Conservation (phyloP, 345 rosid species). For the Syzygium aqueum region DNA sequence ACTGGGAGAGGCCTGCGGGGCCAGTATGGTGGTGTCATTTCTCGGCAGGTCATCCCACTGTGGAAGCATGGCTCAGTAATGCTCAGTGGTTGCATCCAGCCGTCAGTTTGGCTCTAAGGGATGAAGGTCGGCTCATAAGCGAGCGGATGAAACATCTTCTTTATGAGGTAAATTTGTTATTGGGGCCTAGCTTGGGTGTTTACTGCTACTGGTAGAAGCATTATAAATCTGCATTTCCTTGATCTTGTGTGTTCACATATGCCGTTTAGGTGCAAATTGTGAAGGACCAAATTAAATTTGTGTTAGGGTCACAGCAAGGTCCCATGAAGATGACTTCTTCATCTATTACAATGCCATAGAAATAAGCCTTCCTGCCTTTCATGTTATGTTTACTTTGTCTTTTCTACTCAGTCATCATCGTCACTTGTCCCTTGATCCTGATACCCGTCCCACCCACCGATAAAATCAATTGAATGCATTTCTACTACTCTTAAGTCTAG, state of each 20-base stretch:
- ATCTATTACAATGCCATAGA: not conserved
- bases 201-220: not conserved
- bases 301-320: not conserved
- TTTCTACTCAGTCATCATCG: not conserved
- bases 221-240: not conserved
- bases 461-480: no score
- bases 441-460: not conserved
- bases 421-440: not conserved
- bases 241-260: not conserved
- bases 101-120: constrained; percentile 76
- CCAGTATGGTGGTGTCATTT: constrained; percentile 97
- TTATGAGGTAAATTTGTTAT: constrained; percentile 48
- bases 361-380: not conserved
- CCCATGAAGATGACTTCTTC: not conserved
- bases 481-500: not conserved
- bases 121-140: constrained; percentile 79
- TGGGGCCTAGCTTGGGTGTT: not conserved
- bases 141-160: constrained; percentile 92
- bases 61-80: constrained; percentile 54
- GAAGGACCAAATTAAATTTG: not conserved
- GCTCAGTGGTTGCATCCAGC: constrained; percentile 99
- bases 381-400: not conserved
- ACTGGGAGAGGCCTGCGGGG: constrained; percentile 89
- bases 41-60: constrained; percentile 46
- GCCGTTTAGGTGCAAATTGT: not conserved